Evolutionary conservation across 371 early-diverging fungal genomes (phyloP).

Genomic region (Rhizopus delemar): DNA sequence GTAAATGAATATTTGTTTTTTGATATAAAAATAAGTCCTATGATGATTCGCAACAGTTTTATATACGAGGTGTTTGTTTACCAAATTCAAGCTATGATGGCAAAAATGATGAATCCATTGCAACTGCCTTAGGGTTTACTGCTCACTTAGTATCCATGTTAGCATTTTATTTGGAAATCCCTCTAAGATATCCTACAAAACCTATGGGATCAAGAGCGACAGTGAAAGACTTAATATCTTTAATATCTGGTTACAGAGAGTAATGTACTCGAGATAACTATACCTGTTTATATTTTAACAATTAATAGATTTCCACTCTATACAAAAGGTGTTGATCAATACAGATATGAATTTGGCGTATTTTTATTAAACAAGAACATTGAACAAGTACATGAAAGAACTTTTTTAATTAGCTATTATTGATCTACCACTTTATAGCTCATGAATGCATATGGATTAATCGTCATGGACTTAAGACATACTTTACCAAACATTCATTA

Average conservation of each 20-base stretch:
- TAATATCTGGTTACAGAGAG: conserved; percentile 57
- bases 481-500: conserved; percentile 78
- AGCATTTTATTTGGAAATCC: conserved; percentile 72
- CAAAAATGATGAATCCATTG: conserved; percentile 68
- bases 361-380: conserved; percentile 84
- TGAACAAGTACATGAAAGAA: conserved; percentile 64
- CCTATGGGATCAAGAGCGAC: conserved; percentile 80
- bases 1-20: conserved; percentile 26
- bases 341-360: conserved; percentile 82
- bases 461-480: conserved; percentile 73
- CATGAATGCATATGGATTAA: conserved; percentile 73
- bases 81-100: conserved; percentile 66
- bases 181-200: conserved; percentile 73
- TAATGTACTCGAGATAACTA: conserved; percentile 27
- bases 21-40: conserved; percentile 50
- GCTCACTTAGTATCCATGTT: conserved; percentile 73
- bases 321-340: conserved; percentile 67
- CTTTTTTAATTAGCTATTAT: background rate
- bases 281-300: background rate
- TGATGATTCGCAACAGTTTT: conserved; percentile 52
- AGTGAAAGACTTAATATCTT: conserved; percentile 68
- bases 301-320: conserved; percentile 76
- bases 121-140: conserved; percentile 75
- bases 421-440: conserved; percentile 40
- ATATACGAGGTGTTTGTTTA: conserved; percentile 66